A percentile compares a stretch with the other conserved stretches of the same genome.
Evolutionary conservation across 371 early-diverging fungal species (phyloP).

Genomic region (Mucor irregularis): DNA sequence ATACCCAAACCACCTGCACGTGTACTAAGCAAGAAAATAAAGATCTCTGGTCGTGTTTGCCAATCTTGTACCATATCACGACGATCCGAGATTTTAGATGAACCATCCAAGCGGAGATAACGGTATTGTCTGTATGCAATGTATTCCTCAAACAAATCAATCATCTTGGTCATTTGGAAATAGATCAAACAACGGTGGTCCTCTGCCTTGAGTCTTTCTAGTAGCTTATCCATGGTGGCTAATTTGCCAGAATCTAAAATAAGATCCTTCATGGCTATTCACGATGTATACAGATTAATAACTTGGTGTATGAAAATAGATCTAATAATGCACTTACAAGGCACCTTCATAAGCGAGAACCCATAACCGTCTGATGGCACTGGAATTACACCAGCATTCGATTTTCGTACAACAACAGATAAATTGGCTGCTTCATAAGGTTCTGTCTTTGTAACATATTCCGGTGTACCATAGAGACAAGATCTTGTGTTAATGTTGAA

Average conservation of each 20-base stretch:
- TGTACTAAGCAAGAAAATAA: slow-evolving; percentile 97
- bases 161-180: slow-evolving; percentile 99
- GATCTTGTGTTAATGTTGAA: slow-evolving; percentile 52
- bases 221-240: slow-evolving; percentile 81
- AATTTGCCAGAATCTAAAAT: slow-evolving; percentile 96
- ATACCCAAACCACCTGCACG: slow-evolving; percentile 99
- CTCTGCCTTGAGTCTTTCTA: slow-evolving; percentile 86
- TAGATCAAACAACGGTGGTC: slow-evolving; percentile 96
- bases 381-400: slow-evolving; percentile 37
- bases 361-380: slow-evolving; percentile 39
- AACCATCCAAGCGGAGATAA: slow-evolving; percentile 96
- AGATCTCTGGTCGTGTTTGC: slow-evolving; percentile 89
- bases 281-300: neutral
- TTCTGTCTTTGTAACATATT: slow-evolving; percentile 17
- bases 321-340: slow-evolving; percentile 28
- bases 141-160: slow-evolving; percentile 97
- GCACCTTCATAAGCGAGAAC: slow-evolving; percentile 47
- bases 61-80: slow-evolving; percentile 93
- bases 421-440: slow-evolving; percentile 25
- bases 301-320: no score
- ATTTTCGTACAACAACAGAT: slow-evolving; percentile 17
- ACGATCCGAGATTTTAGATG: slow-evolving; percentile 88
- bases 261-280: slow-evolving; percentile 77
- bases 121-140: slow-evolving; percentile 85
- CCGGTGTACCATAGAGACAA: slow-evolving; percentile 51